A percentile compares a stretch with the other conserved stretches of the same genome.
Evolutionary conservation across 805 yeast genomes (phyloP).

Genomic region (Priceomyces fermenticarens): DNA sequence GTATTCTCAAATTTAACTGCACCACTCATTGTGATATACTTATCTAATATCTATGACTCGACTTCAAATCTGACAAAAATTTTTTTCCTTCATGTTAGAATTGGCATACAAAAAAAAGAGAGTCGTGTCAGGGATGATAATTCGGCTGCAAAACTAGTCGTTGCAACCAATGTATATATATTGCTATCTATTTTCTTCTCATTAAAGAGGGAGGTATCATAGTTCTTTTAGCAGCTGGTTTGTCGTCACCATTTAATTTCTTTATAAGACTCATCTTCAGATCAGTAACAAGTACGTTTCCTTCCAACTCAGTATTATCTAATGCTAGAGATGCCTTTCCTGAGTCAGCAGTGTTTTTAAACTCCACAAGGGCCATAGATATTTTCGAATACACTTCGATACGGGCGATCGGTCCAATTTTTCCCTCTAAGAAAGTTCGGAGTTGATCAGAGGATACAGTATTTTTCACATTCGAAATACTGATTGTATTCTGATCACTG

Average conservation of each 20-base stretch:
- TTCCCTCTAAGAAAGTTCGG: constrained; percentile 19
- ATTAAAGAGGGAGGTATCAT: constrained; percentile 8
- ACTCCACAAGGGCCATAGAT: constrained; percentile 50
- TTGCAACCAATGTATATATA: neutral
- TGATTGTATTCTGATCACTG: constrained; percentile 16
- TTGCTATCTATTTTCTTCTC: neutral
- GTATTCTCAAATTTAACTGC: constrained; percentile 57
- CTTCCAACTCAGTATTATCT: constrained; percentile 38
- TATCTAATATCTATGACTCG: neutral
- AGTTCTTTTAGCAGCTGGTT: neutral
- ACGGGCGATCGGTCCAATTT: constrained; percentile 35
- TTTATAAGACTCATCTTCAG: constrained; percentile 5
- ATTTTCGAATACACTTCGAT: constrained; percentile 46
- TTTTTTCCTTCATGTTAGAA: constrained; percentile 1
- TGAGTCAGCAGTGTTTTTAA: constrained; percentile 39
- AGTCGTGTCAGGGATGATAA: no score
- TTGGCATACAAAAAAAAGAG: neutral
- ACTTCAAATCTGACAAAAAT: neutral
- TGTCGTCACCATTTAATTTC: neutral
- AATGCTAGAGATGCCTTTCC: constrained; percentile 50
- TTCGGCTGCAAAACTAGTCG: neutral
- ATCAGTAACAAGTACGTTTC: constrained; percentile 13
- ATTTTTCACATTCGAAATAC: constrained; percentile 24
- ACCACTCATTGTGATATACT: constrained; percentile 31
- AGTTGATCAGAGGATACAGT: constrained; percentile 37